These are phyloP conservation scores for Chlorella sorokiniana DNA, from an alignment of 139 green algal species.

Conservation along the genomic window DNA sequence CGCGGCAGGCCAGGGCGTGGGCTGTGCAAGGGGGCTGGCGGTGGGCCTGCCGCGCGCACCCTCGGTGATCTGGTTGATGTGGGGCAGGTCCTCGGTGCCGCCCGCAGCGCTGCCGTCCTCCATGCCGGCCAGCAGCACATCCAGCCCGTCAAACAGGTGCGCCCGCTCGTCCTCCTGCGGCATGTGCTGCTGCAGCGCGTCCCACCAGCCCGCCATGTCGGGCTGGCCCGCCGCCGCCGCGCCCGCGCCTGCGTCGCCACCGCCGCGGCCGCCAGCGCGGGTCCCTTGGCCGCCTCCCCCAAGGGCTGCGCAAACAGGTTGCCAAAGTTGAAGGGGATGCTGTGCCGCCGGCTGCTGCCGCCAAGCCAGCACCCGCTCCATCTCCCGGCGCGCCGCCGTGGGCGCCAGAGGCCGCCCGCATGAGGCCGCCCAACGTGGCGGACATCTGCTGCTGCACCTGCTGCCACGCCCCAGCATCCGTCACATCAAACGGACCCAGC, in stretches of 20 bases:
- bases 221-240: neutral
- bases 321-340: conserved; percentile 17
- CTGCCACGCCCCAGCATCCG: neutral
- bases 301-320: conserved; percentile 1
- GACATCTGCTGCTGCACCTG: conserved; percentile 17
- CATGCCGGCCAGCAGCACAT: neutral
- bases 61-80: neutral
- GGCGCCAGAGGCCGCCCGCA: neutral
- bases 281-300: neutral
- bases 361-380: neutral
- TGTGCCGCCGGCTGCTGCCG: neutral
- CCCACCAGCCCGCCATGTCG: neutral
- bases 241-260: neutral
- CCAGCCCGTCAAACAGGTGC: conserved; percentile 12
- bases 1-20: no score
- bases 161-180: neutral
- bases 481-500: neutral
- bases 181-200: neutral
- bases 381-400: neutral
- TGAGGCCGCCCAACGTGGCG: neutral
- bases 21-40: neutral
- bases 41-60: neutral
- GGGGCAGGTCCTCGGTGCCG: neutral
- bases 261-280: neutral
- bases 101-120: neutral